Percentiles rank a stretch among this genome's conserved stretches.
phyloP scores from a whole-genome alignment of 495 filamentous ascomycete genomes.

The Neurospora africana region DNA sequence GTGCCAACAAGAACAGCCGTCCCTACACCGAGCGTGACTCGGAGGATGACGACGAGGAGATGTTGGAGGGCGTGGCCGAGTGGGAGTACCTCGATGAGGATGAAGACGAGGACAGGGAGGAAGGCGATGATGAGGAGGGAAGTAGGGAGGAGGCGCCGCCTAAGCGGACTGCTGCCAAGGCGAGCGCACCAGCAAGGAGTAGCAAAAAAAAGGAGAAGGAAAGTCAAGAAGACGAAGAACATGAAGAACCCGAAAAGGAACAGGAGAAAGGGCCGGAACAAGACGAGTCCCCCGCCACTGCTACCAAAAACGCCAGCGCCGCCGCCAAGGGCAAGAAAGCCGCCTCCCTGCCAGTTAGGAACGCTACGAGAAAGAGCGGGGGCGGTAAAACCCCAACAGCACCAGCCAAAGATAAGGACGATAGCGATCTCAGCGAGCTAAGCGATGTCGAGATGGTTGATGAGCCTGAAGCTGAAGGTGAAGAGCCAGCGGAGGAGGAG shows the following conservation, averaged over 20 bases:
- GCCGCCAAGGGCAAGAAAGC: constrained; percentile 5
- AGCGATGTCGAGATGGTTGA: neutral
- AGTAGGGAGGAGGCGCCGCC: neutral
- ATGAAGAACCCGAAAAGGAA: constrained; percentile 3
- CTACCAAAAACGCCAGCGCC: neutral
- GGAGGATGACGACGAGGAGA: constrained; percentile 46
- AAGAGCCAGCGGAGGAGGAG: neutral
- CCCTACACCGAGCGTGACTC: constrained; percentile 41
- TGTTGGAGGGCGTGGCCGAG: constrained; percentile 43
- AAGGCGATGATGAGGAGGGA: neutral
- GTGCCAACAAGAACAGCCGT: constrained; percentile 18
- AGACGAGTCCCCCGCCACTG: neutral
- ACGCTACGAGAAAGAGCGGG: neutral
- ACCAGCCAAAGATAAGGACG: neutral
- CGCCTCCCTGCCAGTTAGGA: neutral
- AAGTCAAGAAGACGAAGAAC: constrained; percentile 5
- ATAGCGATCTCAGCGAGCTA: neutral
- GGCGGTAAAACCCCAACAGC: neutral
- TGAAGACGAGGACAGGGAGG: neutral
- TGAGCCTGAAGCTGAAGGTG: neutral
- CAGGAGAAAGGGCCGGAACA: constrained; percentile 17
- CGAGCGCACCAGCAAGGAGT: neutral
- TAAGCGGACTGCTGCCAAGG: neutral
- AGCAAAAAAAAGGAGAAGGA: constrained; percentile 1
- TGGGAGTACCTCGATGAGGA: constrained; percentile 39